phyloP scores from a whole-genome alignment of 805 yeast genomes.

The Yamadazyma philogaea region DNA sequence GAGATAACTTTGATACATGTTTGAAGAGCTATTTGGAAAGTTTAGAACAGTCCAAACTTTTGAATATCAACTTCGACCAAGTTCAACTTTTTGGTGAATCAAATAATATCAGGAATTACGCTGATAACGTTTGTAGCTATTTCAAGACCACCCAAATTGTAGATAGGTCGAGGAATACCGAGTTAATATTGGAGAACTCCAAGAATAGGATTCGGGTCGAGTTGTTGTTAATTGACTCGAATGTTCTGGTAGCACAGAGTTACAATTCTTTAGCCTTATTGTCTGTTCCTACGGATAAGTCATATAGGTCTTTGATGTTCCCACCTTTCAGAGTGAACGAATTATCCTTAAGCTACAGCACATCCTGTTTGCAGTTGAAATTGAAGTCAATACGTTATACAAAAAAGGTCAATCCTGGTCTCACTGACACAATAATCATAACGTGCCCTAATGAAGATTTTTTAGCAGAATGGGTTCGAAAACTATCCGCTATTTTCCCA shows the following conservation, averaged over 20 bases:
- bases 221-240: constrained; percentile 33
- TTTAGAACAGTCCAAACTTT: constrained; percentile 19
- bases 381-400: constrained; percentile 20
- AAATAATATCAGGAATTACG: constrained; percentile 8
- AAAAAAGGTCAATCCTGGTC: constrained; percentile 10
- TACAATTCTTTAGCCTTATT: constrained; percentile 40
- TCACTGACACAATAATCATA: constrained; percentile 15
- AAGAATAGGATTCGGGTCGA: constrained; percentile 21
- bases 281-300: constrained; percentile 18
- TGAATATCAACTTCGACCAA: constrained; percentile 34
- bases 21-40: constrained; percentile 13
- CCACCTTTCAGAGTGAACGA: constrained; percentile 38
- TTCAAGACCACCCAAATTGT: constrained; percentile 36
- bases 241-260: constrained; percentile 14
- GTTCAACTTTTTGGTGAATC: constrained; percentile 27
- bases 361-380: constrained; percentile 13
- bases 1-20: constrained; percentile 16
- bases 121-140: constrained; percentile 32
- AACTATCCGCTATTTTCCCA: constrained; percentile 34
- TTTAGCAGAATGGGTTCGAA: constrained; percentile 29
- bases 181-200: constrained; percentile 18
- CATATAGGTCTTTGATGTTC: constrained; percentile 31
- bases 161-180: constrained; percentile 27
- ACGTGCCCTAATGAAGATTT: constrained; percentile 16
- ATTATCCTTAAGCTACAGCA: constrained; percentile 14